Base-by-base conservation (phyloP, 2,329 filamentous ascomycete species). In the Calonectria pseudoturangicola region DNA sequence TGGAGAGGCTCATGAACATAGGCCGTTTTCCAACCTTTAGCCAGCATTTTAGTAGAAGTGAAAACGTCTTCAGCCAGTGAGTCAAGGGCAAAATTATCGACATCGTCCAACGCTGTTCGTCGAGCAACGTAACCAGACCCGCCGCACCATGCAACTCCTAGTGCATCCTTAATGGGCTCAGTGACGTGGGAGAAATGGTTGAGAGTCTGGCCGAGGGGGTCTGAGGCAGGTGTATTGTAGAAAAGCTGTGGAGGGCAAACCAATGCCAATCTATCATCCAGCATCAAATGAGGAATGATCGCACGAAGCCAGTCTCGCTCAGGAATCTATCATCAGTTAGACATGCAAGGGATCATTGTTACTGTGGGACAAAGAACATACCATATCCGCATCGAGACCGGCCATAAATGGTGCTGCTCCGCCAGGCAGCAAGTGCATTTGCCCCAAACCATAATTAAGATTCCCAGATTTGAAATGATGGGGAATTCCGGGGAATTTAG, bases 1-100 rank as follows among this genome's bases (percentile, higher is more conserved):
- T 92, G 91, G 3, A 92, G 84, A 5, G 87, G 86, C 76, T 92
- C 91, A 74, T 90, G 88, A 36, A 91, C 82, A 75, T 89, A 92
- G 0, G 88, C 90, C 2, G 90, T 92, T 77, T 41, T 41, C 54
- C 54, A 60, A 2, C 54, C 54, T 25, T 60, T 60, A 8, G 33
- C 54, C 7, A 60, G 21, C 54, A 60, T 60, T 25, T 25, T 41
- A 8, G 54, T 60, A n/a, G 54, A 60, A 13, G 54, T 60, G 13
- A 41, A 41, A 15, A 60, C 54, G 8, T 60, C 54, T 9, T 60
- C 54, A 4, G 54, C 54, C 3, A 60, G 54, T 1, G 54, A 60
- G 33, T 41, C 54, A 4, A 60, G 54, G 6, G 54, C 33, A 18
- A 60, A 60, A 16, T 60, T 60, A 1, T 41, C 54, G 2, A 60